Evolutionary conservation across 306 rosid genomes (phyloP).

Genomic region (Dalbergia oliveri): DNA sequence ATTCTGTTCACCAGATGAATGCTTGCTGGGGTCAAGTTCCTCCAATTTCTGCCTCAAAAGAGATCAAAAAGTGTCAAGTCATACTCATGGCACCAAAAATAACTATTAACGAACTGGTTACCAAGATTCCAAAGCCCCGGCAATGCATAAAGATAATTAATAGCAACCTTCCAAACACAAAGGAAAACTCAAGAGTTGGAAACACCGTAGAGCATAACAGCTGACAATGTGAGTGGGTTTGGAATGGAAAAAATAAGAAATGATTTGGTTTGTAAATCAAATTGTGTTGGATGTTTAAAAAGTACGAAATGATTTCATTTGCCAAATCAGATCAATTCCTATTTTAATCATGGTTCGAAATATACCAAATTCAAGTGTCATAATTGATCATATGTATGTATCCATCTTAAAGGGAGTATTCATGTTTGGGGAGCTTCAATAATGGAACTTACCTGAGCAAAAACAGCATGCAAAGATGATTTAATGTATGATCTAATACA

Average conservation of each 20-base stretch:
- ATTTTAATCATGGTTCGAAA: constrained; percentile 24
- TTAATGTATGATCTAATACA: constrained; percentile 69
- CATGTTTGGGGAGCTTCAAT: constrained; percentile 41
- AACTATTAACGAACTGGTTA: constrained; percentile 22
- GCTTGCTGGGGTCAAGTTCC: constrained; percentile 62
- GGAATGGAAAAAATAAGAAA: too few species aligned
- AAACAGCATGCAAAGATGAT: constrained; percentile 64
- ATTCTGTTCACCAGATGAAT: constrained; percentile 64
- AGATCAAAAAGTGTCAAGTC: constrained; percentile 55
- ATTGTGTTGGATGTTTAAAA: too few species aligned
- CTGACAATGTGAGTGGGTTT: too few species aligned
- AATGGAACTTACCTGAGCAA: constrained; percentile 80
- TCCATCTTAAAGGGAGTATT: constrained; percentile 24
- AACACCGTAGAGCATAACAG: too few species aligned
- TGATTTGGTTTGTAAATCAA: too few species aligned
- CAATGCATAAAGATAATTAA: neutral
- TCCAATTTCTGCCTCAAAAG: constrained; percentile 72
- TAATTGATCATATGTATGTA: constrained; percentile 20
- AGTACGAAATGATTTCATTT: too few species aligned
- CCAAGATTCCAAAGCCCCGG: neutral
- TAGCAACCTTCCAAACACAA: neutral
- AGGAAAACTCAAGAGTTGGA: neutral
- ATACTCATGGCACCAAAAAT: constrained; percentile 33
- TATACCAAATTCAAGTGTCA: constrained; percentile 38
- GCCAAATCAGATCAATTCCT: neutral